Conservation (phyloP, 129 eudicot genomes). For the Silybum marianum region DNA sequence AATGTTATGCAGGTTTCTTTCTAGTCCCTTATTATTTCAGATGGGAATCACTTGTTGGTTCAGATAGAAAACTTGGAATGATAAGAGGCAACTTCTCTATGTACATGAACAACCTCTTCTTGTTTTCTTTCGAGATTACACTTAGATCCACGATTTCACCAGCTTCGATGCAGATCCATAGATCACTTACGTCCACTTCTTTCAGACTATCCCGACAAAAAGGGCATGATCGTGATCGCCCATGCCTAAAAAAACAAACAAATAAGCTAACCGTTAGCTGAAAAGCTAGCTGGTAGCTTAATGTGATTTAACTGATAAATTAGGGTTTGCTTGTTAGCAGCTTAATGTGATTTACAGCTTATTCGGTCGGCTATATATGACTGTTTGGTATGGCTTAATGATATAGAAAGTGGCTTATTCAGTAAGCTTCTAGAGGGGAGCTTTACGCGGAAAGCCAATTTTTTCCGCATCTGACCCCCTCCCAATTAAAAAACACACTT, state of each 20-base stretch:
- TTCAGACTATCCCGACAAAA: constrained; percentile 70
- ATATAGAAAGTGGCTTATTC: too few relatives aligned
- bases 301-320: not conserved
- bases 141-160: constrained; percentile 50
- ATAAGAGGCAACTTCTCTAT: constrained; percentile 69
- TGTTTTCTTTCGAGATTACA: constrained; percentile 49
- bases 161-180: constrained; percentile 61
- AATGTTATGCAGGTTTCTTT: constrained; percentile 7
- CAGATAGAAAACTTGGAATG: constrained; percentile 38
- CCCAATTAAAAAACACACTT: too few relatives aligned
- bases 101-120: constrained; percentile 62
- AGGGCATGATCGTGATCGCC: constrained; percentile 76
- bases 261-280: not conserved
- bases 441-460: too few relatives aligned
- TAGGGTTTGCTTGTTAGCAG: not conserved
- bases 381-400: too few relatives aligned
- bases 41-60: constrained; percentile 38
- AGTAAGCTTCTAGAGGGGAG: too few relatives aligned
- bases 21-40: constrained; percentile 40
- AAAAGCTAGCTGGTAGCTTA: not conserved
- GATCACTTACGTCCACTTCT: constrained; percentile 56
- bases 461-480: too few relatives aligned
- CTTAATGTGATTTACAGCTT: too few relatives aligned
- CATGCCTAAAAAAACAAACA: constrained; percentile 45
- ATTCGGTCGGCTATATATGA: too few relatives aligned